Conservation (phyloP, 1,284 basidiomycete genomes). For the Ustilago crameri region DNA sequence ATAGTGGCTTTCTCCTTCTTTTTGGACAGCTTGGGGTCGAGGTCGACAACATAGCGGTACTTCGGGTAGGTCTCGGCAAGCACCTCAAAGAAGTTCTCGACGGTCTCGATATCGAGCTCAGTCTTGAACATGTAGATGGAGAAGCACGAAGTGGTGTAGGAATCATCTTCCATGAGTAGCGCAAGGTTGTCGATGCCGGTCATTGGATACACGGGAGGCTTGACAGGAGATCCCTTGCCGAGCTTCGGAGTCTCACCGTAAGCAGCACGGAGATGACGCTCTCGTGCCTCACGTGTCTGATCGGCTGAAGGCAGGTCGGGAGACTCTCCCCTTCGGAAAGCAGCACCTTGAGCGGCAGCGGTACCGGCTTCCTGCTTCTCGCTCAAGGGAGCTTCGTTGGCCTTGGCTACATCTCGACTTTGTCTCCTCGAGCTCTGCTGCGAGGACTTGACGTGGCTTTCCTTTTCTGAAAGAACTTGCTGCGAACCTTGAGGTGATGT, state of each 20-base stretch:
- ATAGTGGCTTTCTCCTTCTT: constrained; percentile 31
- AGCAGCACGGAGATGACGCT: constrained; percentile 39
- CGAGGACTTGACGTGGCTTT: constrained; percentile 8
- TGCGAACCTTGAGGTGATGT: constrained; percentile 22
- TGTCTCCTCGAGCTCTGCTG: constrained; percentile 24
- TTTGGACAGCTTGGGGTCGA: constrained; percentile 57
- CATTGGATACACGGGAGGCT: constrained; percentile 55
- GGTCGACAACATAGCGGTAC: constrained; percentile 64
- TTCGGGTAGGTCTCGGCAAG: constrained; percentile 64
- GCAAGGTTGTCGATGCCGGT: constrained; percentile 67
- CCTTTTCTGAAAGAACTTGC: constrained; percentile 9
- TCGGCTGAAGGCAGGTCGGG: constrained; percentile 19
- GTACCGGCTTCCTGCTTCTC: constrained; percentile 19
- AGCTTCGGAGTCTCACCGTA: constrained; percentile 40
- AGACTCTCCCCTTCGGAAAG: constrained; percentile 29
- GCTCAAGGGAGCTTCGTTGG: background rate
- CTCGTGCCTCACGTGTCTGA: constrained; percentile 28
- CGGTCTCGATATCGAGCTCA: constrained; percentile 61
- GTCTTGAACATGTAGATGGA: constrained; percentile 67
- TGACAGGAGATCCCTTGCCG: constrained; percentile 45
- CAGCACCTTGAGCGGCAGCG: constrained; percentile 48
- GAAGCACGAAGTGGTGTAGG: constrained; percentile 65
- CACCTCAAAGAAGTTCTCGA: constrained; percentile 64
- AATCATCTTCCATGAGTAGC: constrained; percentile 64
- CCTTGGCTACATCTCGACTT: background rate